These are phyloP conservation scores for Dichotomocladium elegans DNA, from an alignment of 371 early-diverging fungal species.

Conservation along the genomic window DNA sequence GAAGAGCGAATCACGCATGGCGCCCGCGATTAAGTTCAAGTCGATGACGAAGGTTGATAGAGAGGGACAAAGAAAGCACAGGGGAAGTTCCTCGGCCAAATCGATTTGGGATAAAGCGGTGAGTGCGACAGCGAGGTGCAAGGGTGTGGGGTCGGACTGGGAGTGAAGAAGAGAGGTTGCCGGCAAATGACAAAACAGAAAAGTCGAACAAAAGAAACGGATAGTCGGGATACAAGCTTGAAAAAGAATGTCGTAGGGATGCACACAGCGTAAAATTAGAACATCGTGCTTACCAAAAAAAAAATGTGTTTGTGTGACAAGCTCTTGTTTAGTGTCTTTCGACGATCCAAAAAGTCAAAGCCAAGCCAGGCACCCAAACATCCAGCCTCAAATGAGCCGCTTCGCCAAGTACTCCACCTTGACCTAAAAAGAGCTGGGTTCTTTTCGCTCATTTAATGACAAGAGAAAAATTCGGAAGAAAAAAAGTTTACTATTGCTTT, in stretches of 20 bases:
- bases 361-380: too few species aligned
- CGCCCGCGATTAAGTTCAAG: background rate
- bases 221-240: background rate
- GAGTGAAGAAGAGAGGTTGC: background rate
- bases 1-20: slow-evolving; percentile 26
- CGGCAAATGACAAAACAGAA: too few species aligned
- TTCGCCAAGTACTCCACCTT: too few species aligned
- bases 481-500: too few species aligned
- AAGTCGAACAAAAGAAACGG: background rate
- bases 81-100: too few species aligned
- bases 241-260: background rate
- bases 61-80: background rate
- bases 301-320: background rate
- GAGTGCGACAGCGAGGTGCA: background rate
- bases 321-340: background rate
- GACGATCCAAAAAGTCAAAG: slow-evolving; percentile 1
- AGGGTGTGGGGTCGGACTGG: background rate
- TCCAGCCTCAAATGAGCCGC: too few species aligned
- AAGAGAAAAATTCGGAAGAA: too few species aligned
- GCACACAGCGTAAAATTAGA: background rate
- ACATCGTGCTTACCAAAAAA: background rate
- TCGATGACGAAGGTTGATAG: background rate
- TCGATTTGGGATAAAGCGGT: too few species aligned
- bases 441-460: too few species aligned
- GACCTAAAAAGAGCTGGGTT: too few species aligned